Evolutionary conservation across 2,329 filamentous ascomycete species (phyloP).

Genomic region (Arachnopeziza araneosa): DNA sequence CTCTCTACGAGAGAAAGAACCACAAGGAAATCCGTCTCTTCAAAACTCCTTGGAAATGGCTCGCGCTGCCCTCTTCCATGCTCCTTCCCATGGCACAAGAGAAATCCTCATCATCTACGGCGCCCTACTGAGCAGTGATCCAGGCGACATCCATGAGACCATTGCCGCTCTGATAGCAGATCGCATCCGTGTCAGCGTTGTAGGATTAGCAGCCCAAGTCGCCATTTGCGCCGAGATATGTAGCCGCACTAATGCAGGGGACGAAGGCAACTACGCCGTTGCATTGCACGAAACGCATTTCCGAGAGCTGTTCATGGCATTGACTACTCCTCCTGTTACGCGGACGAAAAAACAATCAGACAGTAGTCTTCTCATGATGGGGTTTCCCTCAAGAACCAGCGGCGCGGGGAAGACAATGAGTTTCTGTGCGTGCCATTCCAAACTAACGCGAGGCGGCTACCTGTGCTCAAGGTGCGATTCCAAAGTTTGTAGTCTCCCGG

Average conservation of each 20-base stretch:
- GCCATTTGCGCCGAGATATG: slow-evolving; percentile 90
- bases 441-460: slow-evolving; percentile 78
- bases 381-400: slow-evolving; percentile 83
- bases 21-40: slow-evolving; percentile 71
- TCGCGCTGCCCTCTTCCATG: slow-evolving; percentile 83
- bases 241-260: slow-evolving; percentile 77
- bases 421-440: slow-evolving; percentile 87
- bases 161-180: slow-evolving; percentile 73
- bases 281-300: slow-evolving; percentile 85
- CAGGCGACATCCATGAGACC: slow-evolving; percentile 91
- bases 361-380: slow-evolving; percentile 86
- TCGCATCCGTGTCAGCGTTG: slow-evolving; percentile 79
- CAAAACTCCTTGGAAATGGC: slow-evolving; percentile 98
- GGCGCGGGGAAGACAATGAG: slow-evolving; percentile 60
- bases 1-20: slow-evolving; percentile 58
- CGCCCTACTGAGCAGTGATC: slow-evolving; percentile 83
- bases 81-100: slow-evolving; percentile 86
- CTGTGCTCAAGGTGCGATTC: slow-evolving; percentile 81
- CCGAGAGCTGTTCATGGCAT: slow-evolving; percentile 78
- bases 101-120: slow-evolving; percentile 92
- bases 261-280: slow-evolving; percentile 71
- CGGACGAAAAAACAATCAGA: slow-evolving; percentile 55
- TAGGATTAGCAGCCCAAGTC: slow-evolving; percentile 86
- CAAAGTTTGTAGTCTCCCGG: slow-evolving; percentile 85
- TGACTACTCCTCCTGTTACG: slow-evolving; percentile 84